Percentiles rank a stretch among this genome's conserved stretches.
Conservation (phyloP, 129 eudicot genomes). For the Artemisia tridentata region DNA sequence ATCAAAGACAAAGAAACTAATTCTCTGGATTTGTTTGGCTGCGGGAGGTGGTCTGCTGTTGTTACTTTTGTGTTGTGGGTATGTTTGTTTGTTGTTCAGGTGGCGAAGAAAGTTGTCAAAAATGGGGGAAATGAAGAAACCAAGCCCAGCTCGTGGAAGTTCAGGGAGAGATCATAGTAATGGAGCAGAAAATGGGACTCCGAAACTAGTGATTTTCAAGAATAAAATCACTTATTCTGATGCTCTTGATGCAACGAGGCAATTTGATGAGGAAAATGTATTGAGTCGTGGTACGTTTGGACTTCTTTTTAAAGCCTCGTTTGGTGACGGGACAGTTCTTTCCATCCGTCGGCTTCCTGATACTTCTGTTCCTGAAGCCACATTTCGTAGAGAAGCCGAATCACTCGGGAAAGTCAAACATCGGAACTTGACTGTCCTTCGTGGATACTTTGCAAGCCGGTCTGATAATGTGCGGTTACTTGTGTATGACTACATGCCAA, state of each 20-base stretch:
- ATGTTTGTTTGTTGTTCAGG: conserved; percentile 44
- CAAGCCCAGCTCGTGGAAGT: conserved; percentile 61
- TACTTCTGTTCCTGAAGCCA: conserved; percentile 45
- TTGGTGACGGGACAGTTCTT: conserved; percentile 75
- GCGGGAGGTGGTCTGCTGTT: conserved; percentile 45
- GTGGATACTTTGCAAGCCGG: conserved; percentile 77
- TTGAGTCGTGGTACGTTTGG: conserved; percentile 72
- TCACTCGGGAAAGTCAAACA: conserved; percentile 76
- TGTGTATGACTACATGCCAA: conserved; percentile 90
- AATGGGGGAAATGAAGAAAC: conserved; percentile 60
- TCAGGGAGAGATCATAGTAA: conserved; percentile 53
- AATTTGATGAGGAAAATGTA: conserved; percentile 82
- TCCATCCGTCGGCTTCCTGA: conserved; percentile 76
- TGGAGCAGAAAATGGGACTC: conserved; percentile 59
- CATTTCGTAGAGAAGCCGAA: conserved; percentile 68
- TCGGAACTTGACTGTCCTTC: conserved; percentile 76
- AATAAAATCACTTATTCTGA: conserved; percentile 67
- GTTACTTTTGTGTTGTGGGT: conserved; percentile 63
- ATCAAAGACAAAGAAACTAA: conserved; percentile 44
- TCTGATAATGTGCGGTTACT: conserved; percentile 62
- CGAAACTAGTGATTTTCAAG: conserved; percentile 68
- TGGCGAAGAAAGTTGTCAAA: conserved; percentile 56
- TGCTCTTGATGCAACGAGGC: conserved; percentile 73
- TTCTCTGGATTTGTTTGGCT: conserved; percentile 52
- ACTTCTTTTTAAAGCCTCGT: conserved; percentile 71